Base-by-base conservation (phyloP, 139 green algal species). In the Chlorella sp. region DNA sequence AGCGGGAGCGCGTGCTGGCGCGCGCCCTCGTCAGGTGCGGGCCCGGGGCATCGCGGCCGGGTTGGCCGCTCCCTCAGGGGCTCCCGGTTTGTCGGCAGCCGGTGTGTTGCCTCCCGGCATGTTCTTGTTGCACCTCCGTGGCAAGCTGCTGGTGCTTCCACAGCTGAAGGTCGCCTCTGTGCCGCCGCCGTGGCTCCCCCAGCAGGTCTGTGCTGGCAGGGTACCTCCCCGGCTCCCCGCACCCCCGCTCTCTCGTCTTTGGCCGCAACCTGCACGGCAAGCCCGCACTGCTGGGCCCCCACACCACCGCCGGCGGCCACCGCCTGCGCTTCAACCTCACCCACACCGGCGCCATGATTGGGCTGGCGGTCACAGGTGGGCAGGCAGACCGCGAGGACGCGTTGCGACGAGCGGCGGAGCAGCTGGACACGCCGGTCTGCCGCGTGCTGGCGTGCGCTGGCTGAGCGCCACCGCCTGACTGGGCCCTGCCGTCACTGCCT, bases 271-370 rank as follows among this genome's bases (percentile, higher is more conserved):
- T 3, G 0, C 78, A 90, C 73, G 91, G 92, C 76, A 94, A 94
- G 85, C 92, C 92, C 22, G 11, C 62, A 28, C 68, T 94, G 30
- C n/a, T 70, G 73, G 48, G 36, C 64, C 69, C 62, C 14, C 48
- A 1, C 36, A 17, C 34, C 32, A 80, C 73, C 4, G 38, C 36
- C 13, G 34, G 65, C 34, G 69, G 70, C 28, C 65, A 81, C 3
- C 62, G 28, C 28, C 80, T 94, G 68, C 81, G 89, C 70, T 94
- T 94, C 89, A 94, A 94, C 86, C 82, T 94, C 41, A 89, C 89
- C 26, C 92, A 94, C 78, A 94, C 91, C 26, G 11, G 51, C 20
- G 69, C 82, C 3, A 69, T 94, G 36, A 73, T 94, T 28, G 92
- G 92, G 86, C 58, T 83, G 60, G 77, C 77, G 14, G 77, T 83